Base-by-base conservation (phyloP, 2,329 filamentous ascomycete genomes). In the Trichoderma cornu-damae region DNA sequence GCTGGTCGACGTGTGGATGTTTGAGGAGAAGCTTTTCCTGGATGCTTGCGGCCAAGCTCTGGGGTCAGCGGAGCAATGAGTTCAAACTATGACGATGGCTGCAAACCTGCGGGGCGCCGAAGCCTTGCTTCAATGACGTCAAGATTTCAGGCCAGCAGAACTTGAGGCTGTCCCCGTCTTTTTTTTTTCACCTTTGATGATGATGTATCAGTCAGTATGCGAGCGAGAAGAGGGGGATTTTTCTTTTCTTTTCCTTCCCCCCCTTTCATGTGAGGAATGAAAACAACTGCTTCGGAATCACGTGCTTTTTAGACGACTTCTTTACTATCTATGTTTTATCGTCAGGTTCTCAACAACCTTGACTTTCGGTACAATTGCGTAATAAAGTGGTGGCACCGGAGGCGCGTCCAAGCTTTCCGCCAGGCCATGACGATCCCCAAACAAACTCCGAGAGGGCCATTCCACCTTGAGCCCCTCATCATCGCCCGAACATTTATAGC, bases 41-140 rank as follows among this genome's bases (percentile, higher is more conserved):
- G 52, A 55, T 46, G 52, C 14, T 55, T 55, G 52, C 52, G 52
- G 52, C 42, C 52, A 55, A 55, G 52, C 52, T 55, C 24, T 28
- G 30, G n/a, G 26, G 26, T 6, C 47, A 34, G 52, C 38, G 52
- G 52, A 38, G 24, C 14, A 37, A 26, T 52, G 38, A 28, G 24
- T 46, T 47, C 32, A 37, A 55, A 42, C 52, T 32, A 55, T 55
- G 52, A 55, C 52, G 52, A 47, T 18, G 16, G 18, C 6, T 4
- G 18, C n/a, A 12, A 47, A 7, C 8, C 4, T 28, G 47, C n/a
- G 5, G n/a, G n/a, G 9, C 22, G 28, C 6, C 3, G 11, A 18
- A n/a, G 42, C n/a, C 3, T 26, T 5, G 8, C 22, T 51, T 51
- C 20, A 6, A n/a, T 55, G 52, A 55, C 52, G 52, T 47, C 42